Conservation (phyloP, 2,329 filamentous ascomycete species). For the Colletotrichum sp. region DNA sequence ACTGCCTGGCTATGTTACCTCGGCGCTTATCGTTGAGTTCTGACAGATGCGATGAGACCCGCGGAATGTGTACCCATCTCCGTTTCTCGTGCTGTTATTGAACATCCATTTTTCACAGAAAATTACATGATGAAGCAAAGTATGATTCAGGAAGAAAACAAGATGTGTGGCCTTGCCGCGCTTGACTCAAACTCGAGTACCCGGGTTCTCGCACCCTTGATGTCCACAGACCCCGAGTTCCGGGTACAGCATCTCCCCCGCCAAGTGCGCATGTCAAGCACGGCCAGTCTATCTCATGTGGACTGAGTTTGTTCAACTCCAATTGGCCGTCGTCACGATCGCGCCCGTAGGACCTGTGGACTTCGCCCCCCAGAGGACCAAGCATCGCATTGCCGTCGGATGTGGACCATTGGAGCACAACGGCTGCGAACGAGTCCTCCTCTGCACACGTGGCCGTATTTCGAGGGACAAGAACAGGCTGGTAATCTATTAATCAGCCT, state of each 20-base stretch:
- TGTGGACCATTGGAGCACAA: background rate
- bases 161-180: background rate
- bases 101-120: background rate
- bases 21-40: background rate
- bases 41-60: background rate
- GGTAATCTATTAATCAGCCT: background rate
- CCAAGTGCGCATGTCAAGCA: background rate
- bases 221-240: background rate
- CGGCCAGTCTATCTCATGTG: background rate
- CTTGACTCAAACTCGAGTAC: background rate
- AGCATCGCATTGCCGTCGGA: background rate
- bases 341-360: background rate
- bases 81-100: accelerated
- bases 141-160: background rate
- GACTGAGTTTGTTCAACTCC: background rate
- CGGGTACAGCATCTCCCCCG: background rate
- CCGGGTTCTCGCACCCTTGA: background rate
- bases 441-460: background rate
- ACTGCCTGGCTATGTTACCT: background rate
- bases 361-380: background rate
- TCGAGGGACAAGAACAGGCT: background rate
- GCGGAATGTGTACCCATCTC: background rate
- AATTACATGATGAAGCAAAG: background rate
- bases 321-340: background rate
- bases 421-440: background rate